Conservation (phyloP, 108 stramenopile genomes). For the Tribonema minus region DNA sequence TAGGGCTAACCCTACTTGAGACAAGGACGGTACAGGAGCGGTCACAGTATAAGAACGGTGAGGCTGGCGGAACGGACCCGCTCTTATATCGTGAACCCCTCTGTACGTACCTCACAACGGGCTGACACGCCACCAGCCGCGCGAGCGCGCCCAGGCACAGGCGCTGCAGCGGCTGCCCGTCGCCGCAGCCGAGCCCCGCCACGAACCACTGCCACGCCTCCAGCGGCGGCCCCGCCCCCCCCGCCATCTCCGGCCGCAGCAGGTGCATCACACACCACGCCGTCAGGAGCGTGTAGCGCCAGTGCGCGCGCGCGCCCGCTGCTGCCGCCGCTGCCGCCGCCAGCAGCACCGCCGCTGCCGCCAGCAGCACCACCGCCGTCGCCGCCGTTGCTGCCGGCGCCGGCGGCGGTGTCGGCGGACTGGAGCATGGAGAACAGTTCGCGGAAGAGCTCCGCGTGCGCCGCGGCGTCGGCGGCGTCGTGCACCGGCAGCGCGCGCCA, state of each 20-base stretch:
- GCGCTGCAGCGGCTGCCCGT: constrained; percentile 42
- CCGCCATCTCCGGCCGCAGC: neutral
- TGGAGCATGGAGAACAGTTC: neutral
- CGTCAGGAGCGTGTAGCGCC: constrained; percentile 43
- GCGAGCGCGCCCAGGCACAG: constrained; percentile 23
- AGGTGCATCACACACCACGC: constrained; percentile 47
- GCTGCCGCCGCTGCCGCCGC: neutral
- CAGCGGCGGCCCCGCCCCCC: neutral
- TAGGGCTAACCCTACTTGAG: no score
- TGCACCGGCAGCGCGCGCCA: constrained; percentile 8
- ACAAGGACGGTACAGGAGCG: no score
- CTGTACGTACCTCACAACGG: no score
- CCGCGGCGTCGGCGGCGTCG: neutral
- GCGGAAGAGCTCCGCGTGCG: neutral
- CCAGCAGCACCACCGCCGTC: neutral
- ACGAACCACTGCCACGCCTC: constrained; percentile 14
- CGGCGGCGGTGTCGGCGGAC: neutral
- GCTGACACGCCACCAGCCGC: constrained; percentile 9
- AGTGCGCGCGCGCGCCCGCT: constrained; percentile 12
- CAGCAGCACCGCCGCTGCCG: neutral
- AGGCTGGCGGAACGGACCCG: no score
- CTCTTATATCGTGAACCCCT: no score
- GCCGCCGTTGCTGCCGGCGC: neutral
- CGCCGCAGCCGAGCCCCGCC: constrained; percentile 17
- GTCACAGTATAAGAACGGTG: no score